Evolutionary conservation across 768 basidiomycete genomes (phyloP).

Genomic region (Suillus paluster): DNA sequence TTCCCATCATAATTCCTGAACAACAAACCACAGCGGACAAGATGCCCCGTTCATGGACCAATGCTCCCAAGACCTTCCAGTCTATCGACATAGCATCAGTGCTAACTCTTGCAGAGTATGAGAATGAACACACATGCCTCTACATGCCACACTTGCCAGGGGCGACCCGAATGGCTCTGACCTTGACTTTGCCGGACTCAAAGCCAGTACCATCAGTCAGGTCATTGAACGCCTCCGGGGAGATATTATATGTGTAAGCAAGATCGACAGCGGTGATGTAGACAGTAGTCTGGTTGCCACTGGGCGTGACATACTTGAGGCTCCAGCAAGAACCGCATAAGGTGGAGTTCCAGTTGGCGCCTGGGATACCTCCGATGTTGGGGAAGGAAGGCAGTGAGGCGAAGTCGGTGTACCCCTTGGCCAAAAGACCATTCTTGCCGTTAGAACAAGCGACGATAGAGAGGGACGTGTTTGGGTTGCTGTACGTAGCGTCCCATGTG

Average conservation of each 20-base stretch:
- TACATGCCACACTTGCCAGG: constrained; percentile 10
- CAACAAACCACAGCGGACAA: neutral
- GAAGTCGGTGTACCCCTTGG: constrained; percentile 21
- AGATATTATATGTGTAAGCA: constrained; percentile 5
- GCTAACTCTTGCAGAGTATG: neutral
- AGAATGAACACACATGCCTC: neutral
- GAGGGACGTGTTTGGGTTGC: constrained; percentile 10
- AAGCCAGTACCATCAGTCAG: neutral
- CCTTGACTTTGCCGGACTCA: constrained; percentile 6
- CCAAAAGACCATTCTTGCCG: constrained; percentile 22
- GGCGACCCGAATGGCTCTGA: constrained; percentile 4
- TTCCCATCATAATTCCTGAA: neutral
- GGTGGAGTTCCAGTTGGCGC: constrained; percentile 9
- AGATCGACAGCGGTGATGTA: constrained; percentile 11
- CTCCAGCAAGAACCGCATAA: constrained; percentile 13
- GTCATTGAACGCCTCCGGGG: constrained; percentile 4
- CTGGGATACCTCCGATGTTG: constrained; percentile 14
- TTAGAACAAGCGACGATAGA: constrained; percentile 23
- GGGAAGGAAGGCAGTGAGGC: constrained; percentile 15
- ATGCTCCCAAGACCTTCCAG: neutral
- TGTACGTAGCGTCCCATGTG: constrained; percentile 7
- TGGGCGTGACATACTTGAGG: constrained; percentile 1
- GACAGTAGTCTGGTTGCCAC: constrained; percentile 2
- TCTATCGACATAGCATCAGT: neutral
- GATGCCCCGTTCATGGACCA: neutral